Evolutionary conservation across 208 protist genomes (phyloP), one percentile per base, ranked within the genome.

Genomic region (Leishmania arabica): DNA sequence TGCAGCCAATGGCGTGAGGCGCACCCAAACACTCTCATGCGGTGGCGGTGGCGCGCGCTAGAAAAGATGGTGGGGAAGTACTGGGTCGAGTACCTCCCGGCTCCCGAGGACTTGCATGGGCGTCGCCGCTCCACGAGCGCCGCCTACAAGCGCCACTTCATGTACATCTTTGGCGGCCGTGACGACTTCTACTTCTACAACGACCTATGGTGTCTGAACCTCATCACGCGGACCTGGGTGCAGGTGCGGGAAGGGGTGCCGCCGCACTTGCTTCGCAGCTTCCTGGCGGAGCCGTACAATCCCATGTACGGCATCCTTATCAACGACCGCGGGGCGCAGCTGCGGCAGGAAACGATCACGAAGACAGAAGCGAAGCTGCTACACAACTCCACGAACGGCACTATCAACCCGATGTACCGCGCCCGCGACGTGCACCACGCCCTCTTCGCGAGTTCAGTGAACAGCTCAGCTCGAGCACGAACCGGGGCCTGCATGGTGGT

Each of bases 91-190:
- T 19, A 27, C 6, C 8, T 91, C n/a, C 51, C 76, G 1, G 47
- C 75, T 17, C 53, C 79, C 2, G 24, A 17, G 7, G 68, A 34
- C 24, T 85, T 91, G 77, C 86, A 75, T n/a, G 90, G 90, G 21
- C 87, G 92, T 19, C 88, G 90, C 60, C 85, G 92, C 56, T 76
- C 92, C 56, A 90, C 83, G 56, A 84, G 86, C 8, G 76, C 84
- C 11, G 90, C 91, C 5, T 91, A 87, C 79, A 70, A 81, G 27
- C 79, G 84, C 62, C 85, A 89, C 31, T 93, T 90, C 80, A 76
- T 95, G 47, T 92, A 91, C 72, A 77, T 95, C 64, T 95, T 95
- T 86, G 90, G 92, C 54, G 92, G 92, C 24, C 84, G 92, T 42
- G 92, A 92, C 47, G 84, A 79, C 24, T 42, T 77, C 11, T 79